These are phyloP conservation scores for Hibiscus mutabilis DNA, from an alignment of 345 rosid genomes.

Conservation along the genomic window DNA sequence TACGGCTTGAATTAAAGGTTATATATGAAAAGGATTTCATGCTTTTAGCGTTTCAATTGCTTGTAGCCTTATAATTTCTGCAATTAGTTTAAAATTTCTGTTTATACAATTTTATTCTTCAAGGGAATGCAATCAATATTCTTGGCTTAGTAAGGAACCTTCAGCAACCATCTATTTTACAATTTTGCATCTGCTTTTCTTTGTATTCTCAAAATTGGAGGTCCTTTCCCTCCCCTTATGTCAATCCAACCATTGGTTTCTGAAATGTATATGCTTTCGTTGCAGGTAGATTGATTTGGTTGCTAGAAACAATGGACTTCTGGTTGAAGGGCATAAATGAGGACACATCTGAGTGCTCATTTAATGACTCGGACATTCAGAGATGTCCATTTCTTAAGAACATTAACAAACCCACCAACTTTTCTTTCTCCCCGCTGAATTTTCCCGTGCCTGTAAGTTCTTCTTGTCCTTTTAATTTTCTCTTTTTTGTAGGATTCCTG, in stretches of 20 bases:
- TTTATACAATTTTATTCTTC: not conserved
- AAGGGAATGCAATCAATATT: not conserved
- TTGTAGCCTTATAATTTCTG: not conserved
- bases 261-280: not conserved
- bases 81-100: not conserved
- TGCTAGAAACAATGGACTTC: conserved; percentile 35
- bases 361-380: conserved; percentile 41
- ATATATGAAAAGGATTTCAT: not conserved
- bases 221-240: not conserved
- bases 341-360: conserved; percentile 38
- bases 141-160: not conserved
- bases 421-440: conserved; percentile 48
- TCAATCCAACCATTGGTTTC: not conserved
- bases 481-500: not conserved
- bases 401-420: conserved; percentile 66
- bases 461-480: not conserved
- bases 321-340: conserved; percentile 32
- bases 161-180: not conserved
- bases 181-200: not conserved
- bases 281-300: conserved; percentile 11
- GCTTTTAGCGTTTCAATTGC: not conserved
- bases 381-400: conserved; percentile 81
- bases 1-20: not conserved
- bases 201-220: not conserved
- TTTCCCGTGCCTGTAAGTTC: conserved; percentile 39